Evolutionary conservation across 2,329 filamentous ascomycete genomes (phyloP), one percentile per base, ranked within the genome.

Genomic region (Fusarium chuoi): DNA sequence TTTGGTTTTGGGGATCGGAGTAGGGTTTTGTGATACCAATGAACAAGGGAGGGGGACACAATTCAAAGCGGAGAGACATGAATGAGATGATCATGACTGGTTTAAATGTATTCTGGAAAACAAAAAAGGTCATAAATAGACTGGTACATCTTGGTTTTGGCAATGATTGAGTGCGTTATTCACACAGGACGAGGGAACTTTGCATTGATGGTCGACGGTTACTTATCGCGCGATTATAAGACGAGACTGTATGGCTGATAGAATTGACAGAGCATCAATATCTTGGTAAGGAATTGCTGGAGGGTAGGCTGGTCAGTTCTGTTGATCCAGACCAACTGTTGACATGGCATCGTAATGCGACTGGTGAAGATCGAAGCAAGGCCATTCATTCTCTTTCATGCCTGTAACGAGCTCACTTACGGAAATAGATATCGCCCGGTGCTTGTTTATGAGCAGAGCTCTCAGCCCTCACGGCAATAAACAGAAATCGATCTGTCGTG

Each of bases 1-100:
- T 15, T 17, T 35, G n/a, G 30, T 46, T 55, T 45, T 46, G 30
- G 48, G 46, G 42, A 42, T 39, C 49, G 46, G 52, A 61, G 48
- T 46, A 55, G 55, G 49, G 57, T 59, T 56, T 66, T 70, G 70
- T 74, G 73, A 75, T 76, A 76, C 74, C 73, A 75, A 70, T 65
- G 63, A 38, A 65, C 56, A 59, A 30, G 49, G 45, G n/a, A 44
- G 33, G 45, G 35, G 26, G 54, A 38, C 58, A 49, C 64, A 71
- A 46, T 14, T 22, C 30, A 66, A 28, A 33, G 33, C 33, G 44
- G 42, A 30, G 11, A 62, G 24, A 20, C 65, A 57, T 20, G 44
- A 51, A 30, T 18, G 14, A 36, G 56, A 44, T 42, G 35, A 42
- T 46, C 49, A 35, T 28, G 41, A 55, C 36, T 35, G 20, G 48